Evolutionary conservation across 345 rosid genomes (phyloP).

Genomic region (Arabidopsis arenosa): DNA sequence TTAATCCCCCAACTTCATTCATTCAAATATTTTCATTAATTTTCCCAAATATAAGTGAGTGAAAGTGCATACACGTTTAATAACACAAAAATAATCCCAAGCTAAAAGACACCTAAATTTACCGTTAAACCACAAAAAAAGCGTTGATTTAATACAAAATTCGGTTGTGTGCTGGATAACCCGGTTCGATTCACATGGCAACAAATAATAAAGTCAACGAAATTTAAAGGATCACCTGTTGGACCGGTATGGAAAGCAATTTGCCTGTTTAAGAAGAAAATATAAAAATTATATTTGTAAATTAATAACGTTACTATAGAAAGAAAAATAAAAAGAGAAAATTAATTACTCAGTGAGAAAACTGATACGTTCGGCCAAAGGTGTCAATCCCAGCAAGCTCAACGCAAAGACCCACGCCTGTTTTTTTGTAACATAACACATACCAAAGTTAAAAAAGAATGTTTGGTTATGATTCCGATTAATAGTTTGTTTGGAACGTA

Average conservation of each 20-base stretch:
- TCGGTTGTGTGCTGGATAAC: neutral
- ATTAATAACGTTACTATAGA: neutral
- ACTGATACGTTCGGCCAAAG: conserved; percentile 90
- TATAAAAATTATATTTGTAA: neutral
- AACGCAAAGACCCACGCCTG: conserved; percentile 78
- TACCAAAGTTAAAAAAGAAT: neutral
- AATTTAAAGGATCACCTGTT: conserved; percentile 60
- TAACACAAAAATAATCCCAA: too few relatives aligned
- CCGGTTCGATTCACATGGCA: conserved; percentile 1
- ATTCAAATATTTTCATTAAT: neutral
- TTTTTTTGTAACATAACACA: neutral
- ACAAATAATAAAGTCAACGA: too few relatives aligned
- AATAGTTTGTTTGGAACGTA: neutral
- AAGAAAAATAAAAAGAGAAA: neutral
- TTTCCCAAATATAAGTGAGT: neutral
- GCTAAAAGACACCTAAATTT: neutral
- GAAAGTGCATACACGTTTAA: neutral
- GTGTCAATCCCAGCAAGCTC: conserved; percentile 78
- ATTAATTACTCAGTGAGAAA: conserved; percentile 85
- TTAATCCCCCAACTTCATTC: conserved; percentile 85
- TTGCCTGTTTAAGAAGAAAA: conserved; percentile 58
- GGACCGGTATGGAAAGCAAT: conserved; percentile 92
- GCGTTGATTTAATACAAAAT: neutral
- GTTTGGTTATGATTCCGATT: neutral
- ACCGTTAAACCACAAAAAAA: neutral